These are phyloP conservation scores for Metschnikowia continentalis DNA, from an alignment of 805 yeast species.

Conservation along the genomic window DNA sequence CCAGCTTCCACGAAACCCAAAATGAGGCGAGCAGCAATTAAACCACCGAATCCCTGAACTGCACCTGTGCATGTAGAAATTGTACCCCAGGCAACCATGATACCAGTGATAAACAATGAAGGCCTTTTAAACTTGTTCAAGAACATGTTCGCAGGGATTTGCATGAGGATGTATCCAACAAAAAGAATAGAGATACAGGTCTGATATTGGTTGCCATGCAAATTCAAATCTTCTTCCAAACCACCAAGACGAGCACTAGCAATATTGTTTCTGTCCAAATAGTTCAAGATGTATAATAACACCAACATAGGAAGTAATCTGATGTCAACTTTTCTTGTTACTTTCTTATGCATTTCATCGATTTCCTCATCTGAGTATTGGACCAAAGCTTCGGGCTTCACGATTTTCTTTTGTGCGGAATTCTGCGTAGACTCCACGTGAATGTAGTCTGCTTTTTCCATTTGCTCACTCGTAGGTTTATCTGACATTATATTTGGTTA, in stretches of 20 bases:
- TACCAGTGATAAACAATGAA: conserved; percentile 43
- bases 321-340: conserved; percentile 46
- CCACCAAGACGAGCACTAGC: conserved; percentile 54
- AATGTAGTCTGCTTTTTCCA: conserved; percentile 8
- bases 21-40: conserved; percentile 44
- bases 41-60: conserved; percentile 40
- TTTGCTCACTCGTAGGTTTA: not conserved
- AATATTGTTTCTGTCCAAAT: conserved; percentile 49
- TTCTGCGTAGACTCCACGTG: conserved; percentile 9
- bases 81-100: conserved; percentile 51
- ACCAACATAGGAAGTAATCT: conserved; percentile 49
- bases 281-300: conserved; percentile 48
- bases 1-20: conserved; percentile 48
- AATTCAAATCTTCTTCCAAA: conserved; percentile 39
- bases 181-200: conserved; percentile 50
- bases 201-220: conserved; percentile 43
- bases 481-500: not conserved
- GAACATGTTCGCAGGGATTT: conserved; percentile 46
- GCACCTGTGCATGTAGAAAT: conserved; percentile 47
- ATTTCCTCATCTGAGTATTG: conserved; percentile 40
- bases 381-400: conserved; percentile 30
- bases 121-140: conserved; percentile 48
- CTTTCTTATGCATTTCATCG: conserved; percentile 36
- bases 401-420: not conserved
- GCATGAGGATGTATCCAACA: conserved; percentile 47